Evolutionary conservation across 129 eudicot species (phyloP).

Genomic region (Artemisia argyi): DNA sequence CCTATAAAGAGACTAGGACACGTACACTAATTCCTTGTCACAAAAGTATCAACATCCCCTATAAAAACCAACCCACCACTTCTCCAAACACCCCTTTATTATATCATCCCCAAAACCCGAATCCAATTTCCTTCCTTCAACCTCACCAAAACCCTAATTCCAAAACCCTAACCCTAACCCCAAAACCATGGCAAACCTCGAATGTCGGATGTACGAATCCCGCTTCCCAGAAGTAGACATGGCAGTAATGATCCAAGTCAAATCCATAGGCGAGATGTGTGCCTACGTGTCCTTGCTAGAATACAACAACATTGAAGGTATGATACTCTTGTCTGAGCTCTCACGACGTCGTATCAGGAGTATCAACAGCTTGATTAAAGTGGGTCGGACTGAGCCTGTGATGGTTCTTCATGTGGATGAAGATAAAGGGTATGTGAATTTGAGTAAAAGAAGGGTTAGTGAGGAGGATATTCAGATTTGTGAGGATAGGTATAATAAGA

Average conservation of each 20-base stretch:
- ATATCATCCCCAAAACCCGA: too few species aligned
- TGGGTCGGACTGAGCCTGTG: conserved; percentile 88
- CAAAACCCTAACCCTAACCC: neutral
- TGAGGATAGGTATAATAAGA: conserved; percentile 89
- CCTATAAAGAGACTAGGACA: too few species aligned
- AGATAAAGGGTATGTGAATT: conserved; percentile 91
- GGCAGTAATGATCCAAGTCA: conserved; percentile 94
- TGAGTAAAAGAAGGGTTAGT: conserved; percentile 82
- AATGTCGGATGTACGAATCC: conserved; percentile 95
- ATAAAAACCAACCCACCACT: too few species aligned
- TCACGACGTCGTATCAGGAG: conserved; percentile 96
- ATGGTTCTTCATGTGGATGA: conserved; percentile 90
- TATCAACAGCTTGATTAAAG: conserved; percentile 79
- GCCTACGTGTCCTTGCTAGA: conserved; percentile 89
- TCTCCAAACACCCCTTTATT: too few species aligned
- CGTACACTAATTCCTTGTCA: too few species aligned
- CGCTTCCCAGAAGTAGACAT: conserved; percentile 80
- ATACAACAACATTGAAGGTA: conserved; percentile 96
- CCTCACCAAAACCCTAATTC: conserved; percentile 10
- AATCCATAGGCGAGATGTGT: conserved; percentile 87
- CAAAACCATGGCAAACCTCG: conserved; percentile 70
- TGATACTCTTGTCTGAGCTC: conserved; percentile 84
- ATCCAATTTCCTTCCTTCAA: too few species aligned
- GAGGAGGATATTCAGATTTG: conserved; percentile 88
- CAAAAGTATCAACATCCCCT: too few species aligned